Evolutionary conservation across 164 flowering plant genomes (phyloP), one percentile per base, ranked within the genome.

Genomic region (Magnolia sinica): DNA sequence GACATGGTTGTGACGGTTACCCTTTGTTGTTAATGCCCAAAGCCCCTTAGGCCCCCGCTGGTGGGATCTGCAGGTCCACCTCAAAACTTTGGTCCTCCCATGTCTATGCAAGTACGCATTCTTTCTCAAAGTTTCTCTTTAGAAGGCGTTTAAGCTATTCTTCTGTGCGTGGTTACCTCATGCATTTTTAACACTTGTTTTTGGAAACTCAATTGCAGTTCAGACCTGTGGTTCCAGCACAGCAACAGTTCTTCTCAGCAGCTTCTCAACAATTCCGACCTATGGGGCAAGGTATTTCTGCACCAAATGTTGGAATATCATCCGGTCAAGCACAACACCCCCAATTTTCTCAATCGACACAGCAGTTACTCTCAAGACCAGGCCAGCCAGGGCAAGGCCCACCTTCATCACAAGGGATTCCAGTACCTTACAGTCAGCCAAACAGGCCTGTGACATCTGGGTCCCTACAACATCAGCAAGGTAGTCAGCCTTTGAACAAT

Each of bases 311-410:
- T 55, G 93, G 90, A 59, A 74, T 84, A 81, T 83, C 87, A 64
- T 75, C 84, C 72, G 84, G 78, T 73, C 98, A 89, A 79, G 72
- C 65, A 79, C 96, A 88, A 76, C 91, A 79, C 19, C 79, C 81
- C n/a, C 97, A 87, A 70, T 92, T 71, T 84, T 76, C 94, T 77
- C 98, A 91, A 79, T 78, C 86, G 24, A 85, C 88, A 87, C 98
- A 90, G 82, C 98, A 87, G 80, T 82, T 89, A 50, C 87, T 88
- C 63, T 85, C 82, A 11, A 86, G 91, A 79, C 88, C 93, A 74
- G 78, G 75, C 66, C 95, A 87, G 77, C 86, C 90, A n/a, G 91
- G 85, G 71, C 86, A 78, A 78, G 85, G 81, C 55, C 78, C 87
- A 24, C 85, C 92, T 70, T 82, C 93, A 63, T 80, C 94, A 58